Percentiles rank a stretch among this genome's conserved stretches.
Evolutionary conservation across 1,284 basidiomycete species (phyloP).

Genomic region (Meripilus lineatus): DNA sequence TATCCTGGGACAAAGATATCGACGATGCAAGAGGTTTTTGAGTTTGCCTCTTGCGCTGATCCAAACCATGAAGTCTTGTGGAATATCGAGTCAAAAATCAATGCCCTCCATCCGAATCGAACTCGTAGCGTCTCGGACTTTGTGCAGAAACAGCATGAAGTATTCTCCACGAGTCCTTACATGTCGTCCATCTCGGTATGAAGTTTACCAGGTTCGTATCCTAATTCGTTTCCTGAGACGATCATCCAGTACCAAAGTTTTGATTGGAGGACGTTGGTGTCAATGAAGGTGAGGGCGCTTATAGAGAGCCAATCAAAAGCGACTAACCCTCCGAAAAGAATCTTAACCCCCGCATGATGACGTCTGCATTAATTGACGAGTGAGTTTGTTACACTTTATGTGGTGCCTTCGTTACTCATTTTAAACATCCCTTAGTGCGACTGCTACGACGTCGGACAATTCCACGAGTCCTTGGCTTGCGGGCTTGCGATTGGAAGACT

Average conservation of each 20-base stretch:
- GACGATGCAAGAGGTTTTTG: slow-evolving; percentile 69
- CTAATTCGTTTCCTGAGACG: background rate
- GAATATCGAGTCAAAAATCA: slow-evolving; percentile 81
- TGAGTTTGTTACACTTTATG: slow-evolving; percentile 23
- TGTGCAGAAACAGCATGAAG: slow-evolving; percentile 53
- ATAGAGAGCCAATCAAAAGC: slow-evolving; percentile 1
- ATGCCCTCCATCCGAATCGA: slow-evolving; percentile 48
- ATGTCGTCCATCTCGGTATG: slow-evolving; percentile 55
- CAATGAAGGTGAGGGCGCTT: slow-evolving; percentile 50
- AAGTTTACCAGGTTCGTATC: background rate
- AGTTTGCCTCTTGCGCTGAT: slow-evolving; percentile 70
- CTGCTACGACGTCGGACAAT: slow-evolving; percentile 34
- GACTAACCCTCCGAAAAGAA: slow-evolving; percentile 23
- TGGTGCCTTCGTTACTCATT: slow-evolving; percentile 4
- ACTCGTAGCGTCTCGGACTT: slow-evolving; percentile 65
- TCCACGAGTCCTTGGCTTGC: slow-evolving; percentile 56
- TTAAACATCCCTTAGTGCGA: slow-evolving; percentile 34
- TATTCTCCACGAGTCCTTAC: slow-evolving; percentile 55
- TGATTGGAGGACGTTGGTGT: slow-evolving; percentile 68
- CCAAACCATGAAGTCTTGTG: slow-evolving; percentile 52
- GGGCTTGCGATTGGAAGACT: slow-evolving; percentile 50
- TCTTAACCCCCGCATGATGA: slow-evolving; percentile 45
- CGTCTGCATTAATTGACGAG: slow-evolving; percentile 61
- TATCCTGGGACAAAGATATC: slow-evolving; percentile 68
- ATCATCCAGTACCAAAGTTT: slow-evolving; percentile 65